Evolutionary conservation across 2,329 filamentous ascomycete species (phyloP).

Genomic region (Colletotrichum ledebouriae): DNA sequence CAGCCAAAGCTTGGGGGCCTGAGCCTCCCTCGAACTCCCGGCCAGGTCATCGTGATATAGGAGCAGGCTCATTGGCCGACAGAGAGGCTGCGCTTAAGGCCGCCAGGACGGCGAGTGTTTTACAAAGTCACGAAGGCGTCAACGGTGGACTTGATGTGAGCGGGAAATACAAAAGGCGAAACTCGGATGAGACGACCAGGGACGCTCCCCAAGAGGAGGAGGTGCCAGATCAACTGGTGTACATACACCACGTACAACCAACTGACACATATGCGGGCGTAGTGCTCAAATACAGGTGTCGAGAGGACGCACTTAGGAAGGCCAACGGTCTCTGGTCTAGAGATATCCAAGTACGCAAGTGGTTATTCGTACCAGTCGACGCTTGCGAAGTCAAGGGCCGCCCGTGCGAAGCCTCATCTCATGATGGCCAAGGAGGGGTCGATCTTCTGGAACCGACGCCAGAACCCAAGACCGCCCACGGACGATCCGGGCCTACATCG

Average conservation of each 20-base stretch:
- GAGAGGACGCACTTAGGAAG: slow-evolving; percentile 84
- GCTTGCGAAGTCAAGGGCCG: slow-evolving; percentile 87
- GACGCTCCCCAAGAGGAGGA: slow-evolving; percentile 65
- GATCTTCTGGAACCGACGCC: slow-evolving; percentile 68
- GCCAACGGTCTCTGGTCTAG: slow-evolving; percentile 96
- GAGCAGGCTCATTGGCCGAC: slow-evolving; percentile 65
- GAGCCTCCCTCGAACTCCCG: slow-evolving; percentile 56
- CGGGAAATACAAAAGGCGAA: slow-evolving; percentile 74
- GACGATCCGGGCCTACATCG: slow-evolving; percentile 43
- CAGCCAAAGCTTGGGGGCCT: slow-evolving; percentile 63
- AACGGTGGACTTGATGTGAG: slow-evolving; percentile 69
- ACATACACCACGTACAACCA: slow-evolving; percentile 86
- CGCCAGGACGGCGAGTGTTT: slow-evolving; percentile 68
- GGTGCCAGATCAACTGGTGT: slow-evolving; percentile 83
- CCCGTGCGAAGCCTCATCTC: slow-evolving; percentile 68
- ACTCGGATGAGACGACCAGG: slow-evolving; percentile 72
- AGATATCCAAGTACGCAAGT: slow-evolving; percentile 88
- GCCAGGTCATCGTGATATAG: slow-evolving; percentile 63
- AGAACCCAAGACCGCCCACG: slow-evolving; percentile 45
- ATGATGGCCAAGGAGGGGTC: slow-evolving; percentile 57
- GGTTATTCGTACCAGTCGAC: slow-evolving; percentile 88
- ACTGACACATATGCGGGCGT: slow-evolving; percentile 92
- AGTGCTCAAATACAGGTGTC: slow-evolving; percentile 89
- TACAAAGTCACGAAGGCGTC: slow-evolving; percentile 72
- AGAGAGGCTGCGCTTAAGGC: slow-evolving; percentile 68